phyloP scores from a whole-genome alignment of 352 stramenopile genomes.

The Thraustotheca clavata region DNA sequence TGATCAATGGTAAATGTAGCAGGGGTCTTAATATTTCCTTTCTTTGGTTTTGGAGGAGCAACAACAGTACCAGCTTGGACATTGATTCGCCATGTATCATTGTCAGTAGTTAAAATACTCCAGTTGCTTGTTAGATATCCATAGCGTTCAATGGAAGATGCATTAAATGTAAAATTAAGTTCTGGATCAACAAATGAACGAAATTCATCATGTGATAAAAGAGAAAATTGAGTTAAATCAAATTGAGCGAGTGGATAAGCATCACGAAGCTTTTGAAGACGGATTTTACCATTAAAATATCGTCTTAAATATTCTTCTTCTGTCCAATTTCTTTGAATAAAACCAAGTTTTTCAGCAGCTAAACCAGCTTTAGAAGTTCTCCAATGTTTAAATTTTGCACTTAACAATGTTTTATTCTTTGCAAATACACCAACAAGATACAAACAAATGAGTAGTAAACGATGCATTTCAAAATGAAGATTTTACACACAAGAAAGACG shows the following conservation, averaged over 20 bases:
- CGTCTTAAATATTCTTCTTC: neutral
- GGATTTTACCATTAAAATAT: neutral
- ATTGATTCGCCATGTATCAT: neutral
- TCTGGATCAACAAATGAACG: neutral
- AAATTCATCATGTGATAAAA: neutral
- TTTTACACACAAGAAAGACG: too few relatives aligned
- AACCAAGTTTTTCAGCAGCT: neutral
- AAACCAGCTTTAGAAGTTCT: neutral
- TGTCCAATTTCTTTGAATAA: neutral
- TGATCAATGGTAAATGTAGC: neutral
- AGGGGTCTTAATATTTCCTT: neutral
- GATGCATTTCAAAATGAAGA: too few relatives aligned
- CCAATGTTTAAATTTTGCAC: neutral
- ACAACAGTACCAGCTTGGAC: neutral
- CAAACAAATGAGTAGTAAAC: too few relatives aligned
- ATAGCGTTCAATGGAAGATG: neutral
- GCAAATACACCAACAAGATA: too few relatives aligned
- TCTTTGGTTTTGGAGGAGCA: neutral
- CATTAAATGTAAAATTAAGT: neutral
- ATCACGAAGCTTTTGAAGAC: neutral
- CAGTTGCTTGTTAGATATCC: neutral
- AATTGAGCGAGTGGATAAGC: neutral
- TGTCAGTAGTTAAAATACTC: neutral
- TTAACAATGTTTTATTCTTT: neutral
- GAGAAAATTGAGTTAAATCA: neutral